Percentiles rank a stretch among this genome's conserved stretches.
Evolutionary conservation across 2,329 filamentous ascomycete species (phyloP).

Genomic region (Colletotrichum eremochloae): DNA sequence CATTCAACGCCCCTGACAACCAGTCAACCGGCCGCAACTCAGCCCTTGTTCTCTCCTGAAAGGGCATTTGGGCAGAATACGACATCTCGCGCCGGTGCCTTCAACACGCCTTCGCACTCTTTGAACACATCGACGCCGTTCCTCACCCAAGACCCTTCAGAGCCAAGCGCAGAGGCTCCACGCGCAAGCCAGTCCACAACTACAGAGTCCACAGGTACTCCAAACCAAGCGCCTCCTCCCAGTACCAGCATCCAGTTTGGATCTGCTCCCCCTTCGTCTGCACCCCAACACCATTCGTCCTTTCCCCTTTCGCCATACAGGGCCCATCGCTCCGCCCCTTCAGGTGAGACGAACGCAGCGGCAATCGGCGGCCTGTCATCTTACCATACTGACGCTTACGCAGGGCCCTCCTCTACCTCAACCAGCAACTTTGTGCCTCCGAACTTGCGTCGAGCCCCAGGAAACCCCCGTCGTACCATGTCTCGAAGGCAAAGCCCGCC

Average conservation of each 20-base stretch:
- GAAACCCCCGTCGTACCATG: conserved; percentile 15
- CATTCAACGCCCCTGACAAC: conserved; percentile 6
- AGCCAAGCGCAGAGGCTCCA: not conserved
- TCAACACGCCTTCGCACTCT: conserved; percentile 11
- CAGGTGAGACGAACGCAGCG: conserved; percentile 11
- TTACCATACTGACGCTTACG: not conserved
- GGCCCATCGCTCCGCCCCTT: conserved; percentile 5
- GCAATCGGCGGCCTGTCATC: not conserved
- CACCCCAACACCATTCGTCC: conserved; percentile 11
- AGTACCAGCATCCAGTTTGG: conserved; percentile 40
- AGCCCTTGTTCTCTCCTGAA: conserved; percentile 21
- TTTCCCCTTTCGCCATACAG: conserved; percentile 18
- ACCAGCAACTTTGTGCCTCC: conserved; percentile 1
- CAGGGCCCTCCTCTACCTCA: conserved; percentile 17
- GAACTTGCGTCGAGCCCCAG: conserved; percentile 22
- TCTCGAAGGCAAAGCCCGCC: conserved; percentile 33
- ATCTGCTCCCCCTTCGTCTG: conserved; percentile 35
- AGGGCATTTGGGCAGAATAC: conserved; percentile 19
- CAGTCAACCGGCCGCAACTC: conserved; percentile 7
- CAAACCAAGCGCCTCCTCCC: conserved; percentile 16
- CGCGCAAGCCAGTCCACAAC: not conserved
- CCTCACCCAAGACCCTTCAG: not conserved
- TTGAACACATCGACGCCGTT: not conserved
- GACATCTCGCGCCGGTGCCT: not conserved
- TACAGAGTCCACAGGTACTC: conserved; percentile 6